Evolutionary conservation across 2,329 filamentous ascomycete species (phyloP).

Genomic region (Cordyceps tenuipes): DNA sequence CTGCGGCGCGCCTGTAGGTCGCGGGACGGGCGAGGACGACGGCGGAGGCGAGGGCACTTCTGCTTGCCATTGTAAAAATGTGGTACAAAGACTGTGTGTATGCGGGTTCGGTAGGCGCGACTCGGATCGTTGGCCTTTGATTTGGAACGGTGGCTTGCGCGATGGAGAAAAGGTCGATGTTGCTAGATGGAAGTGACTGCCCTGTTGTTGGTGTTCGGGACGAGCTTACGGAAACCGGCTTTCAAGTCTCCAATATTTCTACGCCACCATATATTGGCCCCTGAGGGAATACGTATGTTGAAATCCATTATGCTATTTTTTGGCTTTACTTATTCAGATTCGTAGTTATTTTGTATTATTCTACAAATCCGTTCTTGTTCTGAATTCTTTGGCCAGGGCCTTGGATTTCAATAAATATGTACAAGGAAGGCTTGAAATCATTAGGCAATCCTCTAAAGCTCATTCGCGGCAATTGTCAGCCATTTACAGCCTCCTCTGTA

Average conservation of each 20-base stretch:
- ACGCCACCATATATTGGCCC: too few species aligned
- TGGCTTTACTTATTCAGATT: not conserved
- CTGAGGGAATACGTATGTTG: too few species aligned
- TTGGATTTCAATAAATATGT: not conserved
- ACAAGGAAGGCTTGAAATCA: conserved; percentile 5
- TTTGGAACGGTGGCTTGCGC: not conserved
- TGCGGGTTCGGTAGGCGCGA: not conserved
- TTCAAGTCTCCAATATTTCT: not conserved
- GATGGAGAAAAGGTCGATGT: not conserved
- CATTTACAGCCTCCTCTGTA: not conserved
- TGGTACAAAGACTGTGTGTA: not conserved
- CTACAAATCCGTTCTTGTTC: not conserved
- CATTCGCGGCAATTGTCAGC: not conserved
- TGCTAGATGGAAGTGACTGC: not conserved
- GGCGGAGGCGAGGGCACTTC: not conserved
- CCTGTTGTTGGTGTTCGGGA: not conserved
- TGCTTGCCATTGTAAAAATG: not conserved
- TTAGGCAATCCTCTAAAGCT: not conserved
- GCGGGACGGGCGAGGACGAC: conserved; percentile 6
- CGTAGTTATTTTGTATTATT: not conserved
- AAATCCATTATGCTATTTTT: not conserved
- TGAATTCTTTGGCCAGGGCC: not conserved
- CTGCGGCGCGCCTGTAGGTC: not conserved
- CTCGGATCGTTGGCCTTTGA: not conserved
- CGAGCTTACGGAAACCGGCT: not conserved